Percentiles rank a stretch among this genome's conserved stretches.
phyloP scores from a whole-genome alignment of 768 basidiomycete species.

The Pulveroboletus sp. region DNA sequence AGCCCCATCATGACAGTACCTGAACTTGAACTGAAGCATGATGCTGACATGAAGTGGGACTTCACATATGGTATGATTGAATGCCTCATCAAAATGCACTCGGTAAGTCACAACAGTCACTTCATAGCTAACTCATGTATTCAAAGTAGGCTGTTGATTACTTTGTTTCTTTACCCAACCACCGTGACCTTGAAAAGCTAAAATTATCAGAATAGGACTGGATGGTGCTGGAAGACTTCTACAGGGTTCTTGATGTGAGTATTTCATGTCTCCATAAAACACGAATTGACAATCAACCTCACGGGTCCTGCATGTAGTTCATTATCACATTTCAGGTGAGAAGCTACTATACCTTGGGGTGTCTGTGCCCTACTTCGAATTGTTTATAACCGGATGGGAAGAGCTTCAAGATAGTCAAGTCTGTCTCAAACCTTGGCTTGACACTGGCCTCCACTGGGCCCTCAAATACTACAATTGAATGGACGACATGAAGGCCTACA shows the following conservation, averaged over 20 bases:
- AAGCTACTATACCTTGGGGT: not conserved
- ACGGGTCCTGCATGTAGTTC: not conserved
- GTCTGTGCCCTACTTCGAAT: too few species aligned
- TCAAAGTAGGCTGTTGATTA: too few species aligned
- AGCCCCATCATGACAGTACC: not conserved
- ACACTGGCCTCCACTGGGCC: too few species aligned
- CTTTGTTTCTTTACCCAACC: too few species aligned
- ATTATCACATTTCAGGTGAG: not conserved
- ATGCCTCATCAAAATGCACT: not conserved
- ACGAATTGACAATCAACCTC: not conserved
- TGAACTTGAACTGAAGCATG: not conserved
- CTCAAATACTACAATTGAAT: too few species aligned
- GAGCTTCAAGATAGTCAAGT: too few species aligned
- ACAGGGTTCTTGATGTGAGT: not conserved
- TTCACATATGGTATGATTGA: too few species aligned
- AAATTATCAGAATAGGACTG: not conserved
- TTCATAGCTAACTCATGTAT: too few species aligned
- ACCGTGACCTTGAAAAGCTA: not conserved
- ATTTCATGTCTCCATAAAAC: not conserved
- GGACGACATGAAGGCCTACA: too few species aligned
- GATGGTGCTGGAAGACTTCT: not conserved
- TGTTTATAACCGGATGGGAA: too few species aligned
- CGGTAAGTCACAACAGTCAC: too few species aligned
- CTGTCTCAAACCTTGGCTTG: too few species aligned
- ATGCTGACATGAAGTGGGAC: not conserved